Base-by-base conservation (phyloP, 1,139 yeast species). In the Pichia sp. region DNA sequence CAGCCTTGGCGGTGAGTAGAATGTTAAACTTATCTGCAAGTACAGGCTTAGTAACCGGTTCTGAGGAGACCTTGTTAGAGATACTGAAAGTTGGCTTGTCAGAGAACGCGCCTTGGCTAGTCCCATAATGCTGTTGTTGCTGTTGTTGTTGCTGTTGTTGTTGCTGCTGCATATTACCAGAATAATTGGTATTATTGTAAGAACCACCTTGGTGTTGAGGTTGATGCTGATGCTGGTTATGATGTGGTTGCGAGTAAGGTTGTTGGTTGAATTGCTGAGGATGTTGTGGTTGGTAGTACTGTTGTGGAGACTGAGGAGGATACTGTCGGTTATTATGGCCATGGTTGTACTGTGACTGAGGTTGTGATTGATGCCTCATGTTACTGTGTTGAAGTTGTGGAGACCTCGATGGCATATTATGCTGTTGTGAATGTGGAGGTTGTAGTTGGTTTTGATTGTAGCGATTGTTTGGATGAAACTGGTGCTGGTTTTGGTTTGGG, bases 21-120 rank as follows among this genome's bases (percentile, higher is more conserved):
- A 82, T 65, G 54, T 75, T 82, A 61, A 83, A 84, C 30, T 72
- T 66, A 18, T 51, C 52, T 38, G 60, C 61, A 41, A 77, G 67
- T 47, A 63, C 55, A 6, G 52, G 55, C 13, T 47, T 38, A 19
- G 38, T 47, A n/a, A 38, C 41, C 12, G 41, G 56, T 9, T n/a
- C 3, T 18, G 8, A 6, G 6, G 8, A 13, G 15, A 21, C 33
- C 22, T 27, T 26, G 33, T 14, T 27, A 22, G 19, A 11, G 6
- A 20, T 33, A 29, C 5, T 25, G 17, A 23, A 31, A n/a, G n/a
- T n/a, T n/a, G n/a, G n/a, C n/a, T n/a, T n/a, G n/a, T n/a, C n/a
- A n/a, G n/a, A n/a, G n/a, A n/a, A n/a, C n/a, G n/a, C n/a, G n/a
- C n/a, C n/a, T n/a, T n/a, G n/a, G n/a, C n/a, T n/a, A n/a, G n/a